Evolutionary conservation across 306 rosid genomes (phyloP).

Genomic region (Vigna radiata): DNA sequence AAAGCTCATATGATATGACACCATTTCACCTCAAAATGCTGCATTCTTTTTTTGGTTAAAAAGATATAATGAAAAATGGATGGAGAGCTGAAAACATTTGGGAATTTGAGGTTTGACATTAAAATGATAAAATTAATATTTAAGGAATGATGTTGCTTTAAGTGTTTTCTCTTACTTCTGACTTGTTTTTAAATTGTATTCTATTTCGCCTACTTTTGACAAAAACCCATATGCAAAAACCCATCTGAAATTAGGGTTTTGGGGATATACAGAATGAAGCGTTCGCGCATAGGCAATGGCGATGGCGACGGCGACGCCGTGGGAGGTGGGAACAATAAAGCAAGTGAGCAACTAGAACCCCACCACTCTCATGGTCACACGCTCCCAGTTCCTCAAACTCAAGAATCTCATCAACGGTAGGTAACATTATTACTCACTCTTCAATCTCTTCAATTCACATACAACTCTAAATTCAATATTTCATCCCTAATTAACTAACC

Average conservation of each 20-base stretch:
- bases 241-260: constrained; percentile 43
- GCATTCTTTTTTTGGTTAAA: too few species aligned
- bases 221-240: background rate
- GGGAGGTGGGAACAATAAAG: background rate
- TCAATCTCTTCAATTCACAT: background rate
- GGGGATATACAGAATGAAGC: constrained; percentile 30
- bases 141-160: too few species aligned
- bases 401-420: constrained; percentile 67
- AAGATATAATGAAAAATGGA: too few species aligned
- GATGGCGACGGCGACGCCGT: background rate
- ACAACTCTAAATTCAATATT: background rate
- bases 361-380: constrained; percentile 62
- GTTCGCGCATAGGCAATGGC: constrained; percentile 17
- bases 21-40: too few species aligned
- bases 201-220: background rate
- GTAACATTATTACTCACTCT: too few species aligned
- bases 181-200: too few species aligned
- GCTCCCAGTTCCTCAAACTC: constrained; percentile 66
- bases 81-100: too few species aligned
- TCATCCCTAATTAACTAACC: background rate
- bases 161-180: too few species aligned
- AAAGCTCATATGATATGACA: too few species aligned
- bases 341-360: constrained; percentile 33
- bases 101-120: too few species aligned
- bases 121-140: too few species aligned